Evolutionary conservation across 139 green algal genomes (phyloP), one percentile per base, ranked within the genome.

Genomic region (Coelastrella sp.): DNA sequence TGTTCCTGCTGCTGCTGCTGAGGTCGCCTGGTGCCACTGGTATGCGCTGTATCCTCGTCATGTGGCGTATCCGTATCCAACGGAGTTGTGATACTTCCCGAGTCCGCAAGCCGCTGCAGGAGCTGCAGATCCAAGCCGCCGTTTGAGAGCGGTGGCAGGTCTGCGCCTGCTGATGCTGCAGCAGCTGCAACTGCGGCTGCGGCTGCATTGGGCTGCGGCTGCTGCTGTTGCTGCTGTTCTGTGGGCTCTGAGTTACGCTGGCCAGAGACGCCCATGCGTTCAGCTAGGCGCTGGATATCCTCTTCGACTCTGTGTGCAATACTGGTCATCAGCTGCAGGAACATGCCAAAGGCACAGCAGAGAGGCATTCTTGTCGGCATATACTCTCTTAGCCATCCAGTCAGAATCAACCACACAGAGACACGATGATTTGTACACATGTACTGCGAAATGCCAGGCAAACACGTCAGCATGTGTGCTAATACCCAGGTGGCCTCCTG

Each of bases 281-380:
- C 87, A 11, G 79, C 81, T n/a, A 93, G 84, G 0, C 74, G 74
- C 66, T 90, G 66, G 56, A 93, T 94, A 61, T 93, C 87, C 4
- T 83, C 75, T 79, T 96, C 95, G 0, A 94, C 93, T 80, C 94
- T 92, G 64, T 89, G 90, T 20, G 95, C 91, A 17, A 96, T 86
- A 64, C 93, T 87, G 11, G 90, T 94, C 85, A 94, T 94, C 61
- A 94, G 60, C 94, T 96, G 92, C 57, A 86, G 4, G 32, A 47
- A 47, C 32, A 47, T 47, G 32, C 32, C 32, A 47, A 47, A 47
- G 32, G 32, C 0, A 47, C 32, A 47, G 32, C 0, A 47, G 32
- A 47, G 32, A 47, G 32, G 32, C 32, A 47, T 47, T 47, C 32
- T 47, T 47, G 32, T 47, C 32, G 32, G 32, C 32, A 47, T 47